Evolutionary conservation across 1,284 basidiomycete species (phyloP).

Genomic region (Termitomyces sp.): DNA sequence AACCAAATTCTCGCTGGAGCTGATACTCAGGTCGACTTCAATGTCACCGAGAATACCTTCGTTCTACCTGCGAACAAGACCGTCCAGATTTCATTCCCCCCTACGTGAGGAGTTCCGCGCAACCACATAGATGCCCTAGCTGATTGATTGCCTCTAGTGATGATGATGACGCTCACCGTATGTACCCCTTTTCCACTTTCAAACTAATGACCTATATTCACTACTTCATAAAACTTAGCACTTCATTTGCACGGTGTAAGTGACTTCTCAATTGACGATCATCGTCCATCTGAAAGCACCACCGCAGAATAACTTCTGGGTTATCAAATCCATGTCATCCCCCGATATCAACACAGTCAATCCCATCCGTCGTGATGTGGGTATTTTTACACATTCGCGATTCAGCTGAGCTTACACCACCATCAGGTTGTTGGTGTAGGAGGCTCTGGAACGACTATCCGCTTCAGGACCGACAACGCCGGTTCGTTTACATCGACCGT

Average conservation of each 20-base stretch:
- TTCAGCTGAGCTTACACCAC: background rate
- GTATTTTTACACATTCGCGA: background rate
- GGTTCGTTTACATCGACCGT: constrained; percentile 12
- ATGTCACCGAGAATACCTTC: constrained; percentile 23
- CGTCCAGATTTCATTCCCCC: constrained; percentile 21
- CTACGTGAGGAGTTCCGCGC: constrained; percentile 14
- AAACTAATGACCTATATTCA: background rate
- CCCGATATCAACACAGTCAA: constrained; percentile 17
- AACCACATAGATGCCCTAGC: background rate
- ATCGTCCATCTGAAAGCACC: background rate
- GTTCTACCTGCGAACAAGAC: constrained; percentile 20
- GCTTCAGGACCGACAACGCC: constrained; percentile 22
- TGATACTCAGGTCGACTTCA: constrained; percentile 14
- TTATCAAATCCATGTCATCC: constrained; percentile 23
- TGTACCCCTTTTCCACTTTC: background rate
- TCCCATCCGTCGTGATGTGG: constrained; percentile 21
- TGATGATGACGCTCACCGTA: constrained; percentile 15
- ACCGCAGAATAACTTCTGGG: constrained; percentile 21
- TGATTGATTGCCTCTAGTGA: background rate
- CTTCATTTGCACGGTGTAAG: constrained; percentile 15
- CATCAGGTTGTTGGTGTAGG: constrained; percentile 19
- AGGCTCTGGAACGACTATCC: constrained; percentile 16
- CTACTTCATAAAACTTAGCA: background rate
- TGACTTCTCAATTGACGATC: background rate
- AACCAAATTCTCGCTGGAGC: constrained; percentile 19